These are phyloP conservation scores for Pseudohalonectria lignicola DNA, from an alignment of 2,329 filamentous ascomycete species.

Conservation along the genomic window DNA sequence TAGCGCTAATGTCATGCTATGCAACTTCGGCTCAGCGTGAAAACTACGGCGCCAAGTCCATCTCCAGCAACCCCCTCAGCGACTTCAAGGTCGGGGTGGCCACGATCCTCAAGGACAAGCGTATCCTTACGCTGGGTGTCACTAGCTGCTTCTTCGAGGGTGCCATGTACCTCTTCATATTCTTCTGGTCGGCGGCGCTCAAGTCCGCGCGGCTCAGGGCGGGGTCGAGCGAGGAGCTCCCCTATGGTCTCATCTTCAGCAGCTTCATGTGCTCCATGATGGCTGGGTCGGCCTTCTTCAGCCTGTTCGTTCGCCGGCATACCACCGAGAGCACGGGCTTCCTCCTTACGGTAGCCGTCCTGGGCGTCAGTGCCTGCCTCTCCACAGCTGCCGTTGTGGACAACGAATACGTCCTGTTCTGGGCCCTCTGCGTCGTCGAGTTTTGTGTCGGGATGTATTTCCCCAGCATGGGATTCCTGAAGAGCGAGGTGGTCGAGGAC, in stretches of 20 bases:
- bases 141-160: slow-evolving; percentile 49
- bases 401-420: slow-evolving; percentile 34
- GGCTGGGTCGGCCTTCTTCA: slow-evolving; percentile 39
- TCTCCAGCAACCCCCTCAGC: slow-evolving; percentile 5
- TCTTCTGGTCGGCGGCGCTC: slow-evolving; percentile 50
- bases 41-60: slow-evolving; percentile 14
- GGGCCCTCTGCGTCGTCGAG: slow-evolving; percentile 47
- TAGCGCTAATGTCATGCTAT: too few species aligned
- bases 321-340: slow-evolving; percentile 17
- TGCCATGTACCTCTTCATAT: slow-evolving; percentile 51
- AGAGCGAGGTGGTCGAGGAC: slow-evolving; percentile 42
- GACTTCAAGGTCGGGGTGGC: slow-evolving; percentile 12
- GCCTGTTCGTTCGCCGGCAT: slow-evolving; percentile 16
- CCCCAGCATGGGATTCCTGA: slow-evolving; percentile 42
- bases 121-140: slow-evolving; percentile 38
- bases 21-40: slow-evolving; percentile 9
- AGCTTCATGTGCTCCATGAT: slow-evolving; percentile 47
- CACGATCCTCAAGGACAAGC: slow-evolving; percentile 25
- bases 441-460: slow-evolving; percentile 46
- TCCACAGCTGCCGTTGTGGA: slow-evolving; percentile 28
- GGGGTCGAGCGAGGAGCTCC: slow-evolving; percentile 16
- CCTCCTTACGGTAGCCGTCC: slow-evolving; percentile 21
- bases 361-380: slow-evolving; percentile 22
- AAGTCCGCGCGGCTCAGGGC: slow-evolving; percentile 23
- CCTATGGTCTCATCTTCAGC: slow-evolving; percentile 41